A percentile compares a stretch with the other conserved stretches of the same genome.
Evolutionary conservation across 768 basidiomycete genomes (phyloP).

Genomic region (Jaapia argillacea): DNA sequence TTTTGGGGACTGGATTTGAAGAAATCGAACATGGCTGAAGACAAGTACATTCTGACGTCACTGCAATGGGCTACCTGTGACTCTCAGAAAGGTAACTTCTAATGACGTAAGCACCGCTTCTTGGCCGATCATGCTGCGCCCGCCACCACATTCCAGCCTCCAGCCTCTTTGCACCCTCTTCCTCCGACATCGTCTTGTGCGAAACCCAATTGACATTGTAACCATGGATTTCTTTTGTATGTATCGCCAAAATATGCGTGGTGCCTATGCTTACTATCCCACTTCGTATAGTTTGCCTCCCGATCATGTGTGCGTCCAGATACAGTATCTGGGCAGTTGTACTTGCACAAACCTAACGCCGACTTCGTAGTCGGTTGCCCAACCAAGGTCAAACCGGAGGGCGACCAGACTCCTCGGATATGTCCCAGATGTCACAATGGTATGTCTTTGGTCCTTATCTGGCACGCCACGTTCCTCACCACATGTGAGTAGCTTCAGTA

Average conservation of each 20-base stretch:
- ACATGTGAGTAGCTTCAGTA: background rate
- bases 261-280: background rate
- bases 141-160: no score
- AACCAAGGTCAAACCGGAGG: constrained; percentile 46
- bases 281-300: constrained; percentile 21
- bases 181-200: no score
- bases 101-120: no score
- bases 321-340: background rate
- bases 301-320: constrained; percentile 21
- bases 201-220: no score
- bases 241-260: constrained; percentile 6
- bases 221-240: constrained; percentile 20
- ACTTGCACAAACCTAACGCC: background rate
- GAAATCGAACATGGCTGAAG: no score
- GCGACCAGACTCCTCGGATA: constrained; percentile 38
- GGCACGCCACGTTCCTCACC: background rate
- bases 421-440: constrained; percentile 72
- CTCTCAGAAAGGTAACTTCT: no score
- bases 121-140: no score
- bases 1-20: no score
- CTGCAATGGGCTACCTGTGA: no score
- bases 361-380: constrained; percentile 50
- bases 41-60: no score
- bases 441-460: constrained; percentile 18
- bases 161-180: no score